These are phyloP conservation scores for Trametes cinnabarina DNA, from an alignment of 768 basidiomycete genomes.

Conservation along the genomic window DNA sequence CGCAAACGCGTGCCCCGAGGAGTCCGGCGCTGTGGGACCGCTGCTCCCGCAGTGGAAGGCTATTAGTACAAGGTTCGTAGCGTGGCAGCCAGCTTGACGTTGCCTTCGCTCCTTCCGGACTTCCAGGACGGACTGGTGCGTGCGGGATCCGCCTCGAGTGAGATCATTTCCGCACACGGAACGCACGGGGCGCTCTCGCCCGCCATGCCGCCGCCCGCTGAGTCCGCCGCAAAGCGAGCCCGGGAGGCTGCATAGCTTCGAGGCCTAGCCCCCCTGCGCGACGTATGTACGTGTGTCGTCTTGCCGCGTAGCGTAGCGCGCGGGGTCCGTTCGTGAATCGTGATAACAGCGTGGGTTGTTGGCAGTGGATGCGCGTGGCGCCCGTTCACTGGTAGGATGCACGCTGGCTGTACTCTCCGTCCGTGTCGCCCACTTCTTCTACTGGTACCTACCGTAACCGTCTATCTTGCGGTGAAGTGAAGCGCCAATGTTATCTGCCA, in stretches of 20 bases:
- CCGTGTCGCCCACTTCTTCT: neutral
- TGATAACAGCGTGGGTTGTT: neutral
- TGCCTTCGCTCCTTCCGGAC: neutral
- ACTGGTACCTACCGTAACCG: neutral
- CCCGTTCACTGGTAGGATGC: neutral
- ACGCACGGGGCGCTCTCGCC: conserved; percentile 2
- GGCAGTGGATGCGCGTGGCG: neutral
- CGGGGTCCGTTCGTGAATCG: conserved; percentile 1
- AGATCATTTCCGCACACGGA: conserved; percentile 15
- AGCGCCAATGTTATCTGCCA: neutral
- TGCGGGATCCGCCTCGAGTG: conserved; percentile 7
- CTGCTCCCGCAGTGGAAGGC: conserved; percentile 7
- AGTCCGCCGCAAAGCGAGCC: conserved; percentile 10
- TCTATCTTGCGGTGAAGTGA: conserved; percentile 1
- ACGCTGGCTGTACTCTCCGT: neutral
- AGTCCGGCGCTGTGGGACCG: neutral
- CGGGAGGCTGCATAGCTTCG: too few relatives aligned
- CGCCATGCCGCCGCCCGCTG: conserved; percentile 4
- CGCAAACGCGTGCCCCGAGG: conserved; percentile 6
- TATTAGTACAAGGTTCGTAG: conserved; percentile 9
- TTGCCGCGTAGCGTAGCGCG: conserved; percentile 10
- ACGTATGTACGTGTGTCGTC: conserved; percentile 6
- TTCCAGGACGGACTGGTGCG: neutral
- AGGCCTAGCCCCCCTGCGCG: conserved; percentile 9
- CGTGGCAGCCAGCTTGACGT: neutral